Percentiles rank a stretch among this genome's conserved stretches.
Evolutionary conservation across 2,329 filamentous ascomycete species (phyloP).

Genomic region (Albophoma yamanashiensis): DNA sequence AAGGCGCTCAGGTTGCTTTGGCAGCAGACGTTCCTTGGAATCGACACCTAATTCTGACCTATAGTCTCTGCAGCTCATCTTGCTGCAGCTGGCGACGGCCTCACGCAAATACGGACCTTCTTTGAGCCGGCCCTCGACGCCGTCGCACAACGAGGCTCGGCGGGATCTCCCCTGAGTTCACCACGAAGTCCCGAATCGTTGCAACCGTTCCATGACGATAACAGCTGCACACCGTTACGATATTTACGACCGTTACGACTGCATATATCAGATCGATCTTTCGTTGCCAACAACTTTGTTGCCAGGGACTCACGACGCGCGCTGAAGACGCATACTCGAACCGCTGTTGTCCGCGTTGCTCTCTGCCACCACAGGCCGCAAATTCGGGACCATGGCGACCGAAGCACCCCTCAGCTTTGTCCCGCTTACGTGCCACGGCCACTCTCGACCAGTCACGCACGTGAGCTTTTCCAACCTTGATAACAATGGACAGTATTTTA

Average conservation of each 20-base stretch:
- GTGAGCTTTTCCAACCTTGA: slow-evolving; percentile 79
- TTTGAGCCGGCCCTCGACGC: background rate
- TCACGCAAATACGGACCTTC: background rate
- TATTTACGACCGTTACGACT: background rate
- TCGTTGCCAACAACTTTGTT: background rate
- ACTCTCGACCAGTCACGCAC: slow-evolving; percentile 86
- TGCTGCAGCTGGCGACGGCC: background rate
- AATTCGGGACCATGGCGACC: slow-evolving; percentile 18
- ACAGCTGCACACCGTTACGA: background rate
- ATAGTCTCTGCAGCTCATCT: background rate
- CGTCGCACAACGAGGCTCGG: background rate
- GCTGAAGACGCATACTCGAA: background rate
- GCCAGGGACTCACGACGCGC: background rate
- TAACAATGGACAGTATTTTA: slow-evolving; percentile 76
- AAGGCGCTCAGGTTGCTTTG: slow-evolving; percentile 2
- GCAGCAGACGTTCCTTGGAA: slow-evolving; percentile 2
- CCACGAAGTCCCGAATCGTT: background rate
- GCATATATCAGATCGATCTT: background rate
- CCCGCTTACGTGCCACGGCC: slow-evolving; percentile 86
- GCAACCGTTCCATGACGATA: background rate
- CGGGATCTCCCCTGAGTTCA: background rate
- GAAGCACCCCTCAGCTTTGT: slow-evolving; percentile 51
- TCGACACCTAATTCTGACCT: background rate
- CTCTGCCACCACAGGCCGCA: background rate
- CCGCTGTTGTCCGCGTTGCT: background rate